These are phyloP conservation scores for Cryptosporidium sp. DNA, from an alignment of 169 alveolate genomes.

Conservation along the genomic window DNA sequence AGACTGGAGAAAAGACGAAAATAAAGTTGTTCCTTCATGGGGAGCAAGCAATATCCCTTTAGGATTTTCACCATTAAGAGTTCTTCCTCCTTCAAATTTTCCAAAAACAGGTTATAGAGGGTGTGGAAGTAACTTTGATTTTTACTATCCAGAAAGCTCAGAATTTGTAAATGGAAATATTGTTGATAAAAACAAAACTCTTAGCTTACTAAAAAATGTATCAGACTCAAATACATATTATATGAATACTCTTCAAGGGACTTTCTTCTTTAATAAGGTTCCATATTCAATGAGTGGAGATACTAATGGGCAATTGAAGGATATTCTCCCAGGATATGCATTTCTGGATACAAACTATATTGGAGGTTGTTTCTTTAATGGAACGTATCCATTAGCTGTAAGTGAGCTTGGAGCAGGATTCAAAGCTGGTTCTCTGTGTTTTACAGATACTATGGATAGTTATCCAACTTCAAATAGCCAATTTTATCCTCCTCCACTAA, in stretches of 20 bases:
- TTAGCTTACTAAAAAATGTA: conserved; percentile 11
- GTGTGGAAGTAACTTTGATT: conserved; percentile 45
- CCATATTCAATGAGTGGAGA: conserved; percentile 53
- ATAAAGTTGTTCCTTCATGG: conserved; percentile 66
- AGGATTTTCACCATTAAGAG: conserved; percentile 53
- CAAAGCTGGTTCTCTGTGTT: conserved; percentile 49
- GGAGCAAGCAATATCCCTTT: conserved; percentile 64
- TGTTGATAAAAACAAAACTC: conserved; percentile 6
- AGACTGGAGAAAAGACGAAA: conserved; percentile 63
- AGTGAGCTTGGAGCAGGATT: conserved; percentile 49
- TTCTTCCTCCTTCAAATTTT: conserved; percentile 67
- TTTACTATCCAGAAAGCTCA: conserved; percentile 29
- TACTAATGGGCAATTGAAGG: conserved; percentile 7
- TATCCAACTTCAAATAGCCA: conserved; percentile 51
- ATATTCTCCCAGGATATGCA: conserved; percentile 44
- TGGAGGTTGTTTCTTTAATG: conserved; percentile 69
- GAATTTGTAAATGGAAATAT: background rate
- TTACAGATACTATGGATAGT: conserved; percentile 35
- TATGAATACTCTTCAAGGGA: conserved; percentile 58
- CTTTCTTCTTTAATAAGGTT: conserved; percentile 55
- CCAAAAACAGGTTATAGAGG: conserved; percentile 43
- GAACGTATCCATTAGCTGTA: conserved; percentile 53
- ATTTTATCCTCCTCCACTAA: conserved; percentile 72
- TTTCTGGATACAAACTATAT: conserved; percentile 60
- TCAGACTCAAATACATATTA: conserved; percentile 12